Evolutionary conservation across 148 eudicot genomes (phyloP), one percentile per base, ranked within the genome.

Genomic region (Amaranthus palmeri): DNA sequence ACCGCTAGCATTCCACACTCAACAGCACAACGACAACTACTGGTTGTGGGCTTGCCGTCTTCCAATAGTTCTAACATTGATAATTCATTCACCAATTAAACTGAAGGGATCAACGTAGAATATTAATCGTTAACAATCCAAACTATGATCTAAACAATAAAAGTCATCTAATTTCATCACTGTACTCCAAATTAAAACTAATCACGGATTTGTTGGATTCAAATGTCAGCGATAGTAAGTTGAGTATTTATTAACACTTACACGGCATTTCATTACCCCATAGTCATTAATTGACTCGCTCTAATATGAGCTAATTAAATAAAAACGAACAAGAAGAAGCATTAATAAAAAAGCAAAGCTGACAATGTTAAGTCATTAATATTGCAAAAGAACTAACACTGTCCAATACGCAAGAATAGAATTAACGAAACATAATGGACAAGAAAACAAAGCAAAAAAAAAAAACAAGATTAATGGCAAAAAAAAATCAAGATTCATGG

Each of bases 341-440:
- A 25, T 25, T 25, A 25, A 25, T 25, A 25, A 25, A 25, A 25
- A 25, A 25, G 36, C 36, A 25, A 25, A 25, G 36, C 36, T 25
- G 36, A 25, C 36, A 25, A 25, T 25, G 36, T 25, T 25, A 25
- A 25, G 36, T 25, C 36, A 25, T 25, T 25, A 25, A 25, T 25
- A 25, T 25, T 25, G 36, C 36, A 25, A 10, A 48, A 15, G 54
- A 53, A 53, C 59, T 8, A 15, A 49, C 58, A 55, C 14, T 55
- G 52, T 41, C 59, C 59, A 71, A 56, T 66, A 63, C 65, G 46
- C 69, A 65, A 71, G 47, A 54, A 55, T 4, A 57, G 64, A 45
- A 72, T 68, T 54, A 71, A 48, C 45, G 9, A 62, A 61, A 69
- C 59, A 65, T 17, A 61, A 10, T 72, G 46, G 58, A 76, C 68